Percentiles rank a stretch among this genome's conserved stretches.
Conservation (phyloP, 148 eudicot species). For the Nepenthes gracilis region DNA sequence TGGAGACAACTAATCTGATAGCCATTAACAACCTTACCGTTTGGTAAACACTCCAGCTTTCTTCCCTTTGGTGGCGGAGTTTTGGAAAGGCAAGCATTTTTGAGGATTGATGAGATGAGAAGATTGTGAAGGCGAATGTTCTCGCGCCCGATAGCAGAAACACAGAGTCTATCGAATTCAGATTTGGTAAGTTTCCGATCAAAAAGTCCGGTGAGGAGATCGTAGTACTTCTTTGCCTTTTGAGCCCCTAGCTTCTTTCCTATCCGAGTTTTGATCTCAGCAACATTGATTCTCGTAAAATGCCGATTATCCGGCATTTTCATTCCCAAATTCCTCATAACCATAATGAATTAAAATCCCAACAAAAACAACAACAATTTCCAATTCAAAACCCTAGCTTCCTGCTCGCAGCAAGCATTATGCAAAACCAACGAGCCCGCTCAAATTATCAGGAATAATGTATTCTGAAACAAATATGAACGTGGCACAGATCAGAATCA, state of each 20-base stretch:
- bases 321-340: constrained; percentile 12
- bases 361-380: constrained; percentile 4
- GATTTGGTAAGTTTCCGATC: constrained; percentile 32
- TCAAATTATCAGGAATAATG: no score
- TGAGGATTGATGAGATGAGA: constrained; percentile 51
- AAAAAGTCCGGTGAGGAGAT: constrained; percentile 35
- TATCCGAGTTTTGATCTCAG: constrained; percentile 42
- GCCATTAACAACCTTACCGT: not conserved
- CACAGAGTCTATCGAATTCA: constrained; percentile 52
- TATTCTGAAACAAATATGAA: no score
- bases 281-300: constrained; percentile 34
- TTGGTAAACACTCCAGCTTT: constrained; percentile 16
- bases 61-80: constrained; percentile 39
- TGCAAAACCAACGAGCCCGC: no score
- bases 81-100: constrained; percentile 43
- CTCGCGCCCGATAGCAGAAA: constrained; percentile 47
- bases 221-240: constrained; percentile 50
- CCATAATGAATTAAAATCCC: constrained; percentile 13
- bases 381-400: constrained; percentile 15
- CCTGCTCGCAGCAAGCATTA: no score
- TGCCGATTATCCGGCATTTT: constrained; percentile 52
- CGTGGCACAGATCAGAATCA: no score
- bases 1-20: constrained; percentile 42
- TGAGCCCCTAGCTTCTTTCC: constrained; percentile 50
- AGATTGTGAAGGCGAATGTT: constrained; percentile 62